Evolutionary conservation across 2,329 filamentous ascomycete genomes (phyloP).

Genomic region (Septoria linicola): DNA sequence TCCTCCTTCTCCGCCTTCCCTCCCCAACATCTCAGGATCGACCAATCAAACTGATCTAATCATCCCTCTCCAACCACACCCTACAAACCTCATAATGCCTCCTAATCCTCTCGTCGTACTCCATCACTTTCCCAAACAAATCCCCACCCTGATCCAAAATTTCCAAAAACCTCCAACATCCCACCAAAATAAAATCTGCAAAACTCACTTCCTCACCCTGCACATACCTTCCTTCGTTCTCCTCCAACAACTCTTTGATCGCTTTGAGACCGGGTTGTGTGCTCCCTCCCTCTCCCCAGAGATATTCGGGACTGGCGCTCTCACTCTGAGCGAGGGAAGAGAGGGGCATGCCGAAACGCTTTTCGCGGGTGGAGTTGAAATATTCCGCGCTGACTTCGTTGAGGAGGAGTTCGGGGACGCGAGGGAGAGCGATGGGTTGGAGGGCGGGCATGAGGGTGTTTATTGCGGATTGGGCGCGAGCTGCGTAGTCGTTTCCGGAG

Average conservation of each 20-base stretch:
- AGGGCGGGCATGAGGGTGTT: constrained; percentile 44
- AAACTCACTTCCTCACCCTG: constrained; percentile 51
- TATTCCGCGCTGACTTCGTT: constrained; percentile 53
- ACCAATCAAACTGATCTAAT: constrained; percentile 20
- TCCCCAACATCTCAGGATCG: too few species aligned
- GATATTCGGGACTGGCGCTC: constrained; percentile 48
- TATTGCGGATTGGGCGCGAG: constrained; percentile 43
- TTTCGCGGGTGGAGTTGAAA: constrained; percentile 55
- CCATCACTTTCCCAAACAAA: constrained; percentile 42
- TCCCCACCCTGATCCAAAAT: constrained; percentile 36
- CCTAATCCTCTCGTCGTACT: constrained; percentile 41
- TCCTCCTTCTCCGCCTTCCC: too few species aligned
- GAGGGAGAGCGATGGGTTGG: constrained; percentile 47
- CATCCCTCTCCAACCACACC: constrained; percentile 43
- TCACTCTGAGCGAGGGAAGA: constrained; percentile 46
- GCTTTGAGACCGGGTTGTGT: too few species aligned
- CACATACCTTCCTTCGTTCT: constrained; percentile 60
- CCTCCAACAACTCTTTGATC: constrained; percentile 52
- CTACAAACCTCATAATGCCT: constrained; percentile 43
- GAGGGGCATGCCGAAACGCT: constrained; percentile 54
- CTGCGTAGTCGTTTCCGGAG: constrained; percentile 45
- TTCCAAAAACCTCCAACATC: constrained; percentile 45
- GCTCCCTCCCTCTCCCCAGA: constrained; percentile 44
- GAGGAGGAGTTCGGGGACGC: constrained; percentile 54
- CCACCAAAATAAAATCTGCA: constrained; percentile 57